These are phyloP conservation scores for Bombardia bombarda DNA, from an alignment of 495 filamentous ascomycete species.

Conservation along the genomic window DNA sequence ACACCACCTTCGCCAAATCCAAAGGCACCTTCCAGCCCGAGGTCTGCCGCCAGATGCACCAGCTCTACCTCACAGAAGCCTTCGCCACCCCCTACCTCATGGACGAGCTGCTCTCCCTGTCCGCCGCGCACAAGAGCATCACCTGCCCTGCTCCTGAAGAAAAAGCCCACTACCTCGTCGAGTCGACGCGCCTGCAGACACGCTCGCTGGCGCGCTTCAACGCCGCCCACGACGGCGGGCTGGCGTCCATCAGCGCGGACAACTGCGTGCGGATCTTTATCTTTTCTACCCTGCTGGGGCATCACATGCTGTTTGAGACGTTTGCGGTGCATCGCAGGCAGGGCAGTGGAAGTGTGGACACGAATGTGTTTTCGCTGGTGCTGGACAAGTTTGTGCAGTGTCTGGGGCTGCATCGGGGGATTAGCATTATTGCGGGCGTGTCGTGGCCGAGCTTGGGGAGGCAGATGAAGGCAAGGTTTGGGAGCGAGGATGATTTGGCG, in stretches of 20 bases:
- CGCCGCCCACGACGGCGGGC: background rate
- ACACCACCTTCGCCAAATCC: background rate
- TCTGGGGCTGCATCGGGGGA: constrained; percentile 32
- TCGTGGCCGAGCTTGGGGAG: constrained; percentile 18
- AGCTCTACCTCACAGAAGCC: constrained; percentile 10
- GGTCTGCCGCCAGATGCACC: background rate
- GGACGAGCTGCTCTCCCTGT: constrained; percentile 35
- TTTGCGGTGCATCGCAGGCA: constrained; percentile 6
- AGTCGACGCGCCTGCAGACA: constrained; percentile 34
- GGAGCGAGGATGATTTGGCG: background rate
- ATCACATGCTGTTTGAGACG: constrained; percentile 36
- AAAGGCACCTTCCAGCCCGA: background rate
- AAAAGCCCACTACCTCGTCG: constrained; percentile 20
- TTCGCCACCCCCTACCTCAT: constrained; percentile 33
- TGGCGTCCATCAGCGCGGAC: constrained; percentile 5
- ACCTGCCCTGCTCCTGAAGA: constrained; percentile 2
- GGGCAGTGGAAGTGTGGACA: background rate
- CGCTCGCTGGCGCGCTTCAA: constrained; percentile 33
- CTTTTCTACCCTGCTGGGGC: constrained; percentile 35
- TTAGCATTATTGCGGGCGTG: constrained; percentile 21
- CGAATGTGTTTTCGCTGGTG: constrained; percentile 26
- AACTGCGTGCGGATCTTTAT: constrained; percentile 34
- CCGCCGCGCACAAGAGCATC: constrained; percentile 33
- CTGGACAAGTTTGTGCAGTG: constrained; percentile 33
- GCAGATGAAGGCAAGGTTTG: background rate